Percentiles rank a stretch among this genome's conserved stretches.
Evolutionary conservation across 1,284 basidiomycete species (phyloP).

Genomic region (Ganoderma resinaceum): DNA sequence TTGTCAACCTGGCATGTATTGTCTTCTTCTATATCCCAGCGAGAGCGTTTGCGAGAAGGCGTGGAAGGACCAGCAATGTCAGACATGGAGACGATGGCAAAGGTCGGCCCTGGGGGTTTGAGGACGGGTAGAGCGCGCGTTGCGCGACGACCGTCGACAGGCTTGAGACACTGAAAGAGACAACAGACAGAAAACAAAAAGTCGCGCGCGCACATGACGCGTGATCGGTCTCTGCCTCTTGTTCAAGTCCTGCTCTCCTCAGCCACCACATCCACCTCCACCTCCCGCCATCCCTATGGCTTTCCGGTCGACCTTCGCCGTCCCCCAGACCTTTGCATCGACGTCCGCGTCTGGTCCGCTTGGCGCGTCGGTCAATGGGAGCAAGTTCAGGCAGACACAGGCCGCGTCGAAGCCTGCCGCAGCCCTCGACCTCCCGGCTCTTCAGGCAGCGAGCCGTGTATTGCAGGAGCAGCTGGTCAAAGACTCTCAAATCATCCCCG

Average conservation of each 20-base stretch:
- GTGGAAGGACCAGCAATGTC: conserved; percentile 38
- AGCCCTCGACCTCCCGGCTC: conserved; percentile 63
- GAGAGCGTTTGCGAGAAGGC: conserved; percentile 70
- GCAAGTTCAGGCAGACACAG: conserved; percentile 29
- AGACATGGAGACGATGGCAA: conserved; percentile 25
- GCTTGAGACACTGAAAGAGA: too few relatives aligned
- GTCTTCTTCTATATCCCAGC: conserved; percentile 68
- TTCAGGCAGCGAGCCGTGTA: conserved; percentile 70
- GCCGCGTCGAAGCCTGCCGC: conserved; percentile 42
- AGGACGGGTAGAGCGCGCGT: conserved; percentile 10
- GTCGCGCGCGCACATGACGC: conserved; percentile 32
- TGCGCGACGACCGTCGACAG: conserved; percentile 18
- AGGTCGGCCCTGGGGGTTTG: not conserved
- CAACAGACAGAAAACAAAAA: conserved; percentile 29
- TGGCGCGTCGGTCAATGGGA: conserved; percentile 27
- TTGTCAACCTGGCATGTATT: conserved; percentile 36
- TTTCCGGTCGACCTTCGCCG: conserved; percentile 23
- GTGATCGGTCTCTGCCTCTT: conserved; percentile 25
- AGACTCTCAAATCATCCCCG: conserved; percentile 76
- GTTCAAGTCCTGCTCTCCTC: conserved; percentile 31
- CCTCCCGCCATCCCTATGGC: conserved; percentile 18
- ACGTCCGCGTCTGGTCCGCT: conserved; percentile 26
- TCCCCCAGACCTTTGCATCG: conserved; percentile 26
- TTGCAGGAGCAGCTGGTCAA: conserved; percentile 72
- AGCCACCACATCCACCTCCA: conserved; percentile 21